phyloP scores from a whole-genome alignment of 306 rosid genomes.

The Abrus precatorius region DNA sequence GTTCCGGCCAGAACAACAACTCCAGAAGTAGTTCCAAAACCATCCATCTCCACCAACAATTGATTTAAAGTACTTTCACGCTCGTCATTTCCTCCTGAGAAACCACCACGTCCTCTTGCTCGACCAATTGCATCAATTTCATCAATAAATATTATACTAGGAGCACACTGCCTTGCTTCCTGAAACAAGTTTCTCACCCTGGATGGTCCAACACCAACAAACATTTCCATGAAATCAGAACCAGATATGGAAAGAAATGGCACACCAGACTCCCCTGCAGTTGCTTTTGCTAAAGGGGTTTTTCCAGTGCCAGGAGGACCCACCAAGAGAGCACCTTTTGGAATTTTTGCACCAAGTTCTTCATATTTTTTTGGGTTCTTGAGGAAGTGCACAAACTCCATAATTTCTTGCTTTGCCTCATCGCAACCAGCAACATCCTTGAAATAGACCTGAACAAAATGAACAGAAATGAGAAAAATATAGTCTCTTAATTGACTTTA shows the following conservation, averaged over 20 bases:
- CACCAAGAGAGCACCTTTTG: slow-evolving; percentile 94
- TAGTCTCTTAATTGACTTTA: slow-evolving; percentile 1
- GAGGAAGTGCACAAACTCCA: slow-evolving; percentile 98
- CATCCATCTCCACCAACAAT: slow-evolving; percentile 98
- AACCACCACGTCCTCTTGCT: slow-evolving; percentile 96
- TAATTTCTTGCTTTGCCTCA: slow-evolving; percentile 95
- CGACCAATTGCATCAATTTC: slow-evolving; percentile 99
- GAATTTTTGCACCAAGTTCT: slow-evolving; percentile 95
- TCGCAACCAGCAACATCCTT: slow-evolving; percentile 99
- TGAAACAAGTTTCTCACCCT: slow-evolving; percentile 96
- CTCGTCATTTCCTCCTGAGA: slow-evolving; percentile 89
- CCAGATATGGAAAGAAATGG: slow-evolving; percentile 96
- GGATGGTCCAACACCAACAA: slow-evolving; percentile 98
- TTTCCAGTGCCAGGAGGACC: slow-evolving; percentile 99
- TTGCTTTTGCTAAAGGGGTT: slow-evolving; percentile 96
- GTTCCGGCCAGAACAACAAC: slow-evolving; percentile 99
- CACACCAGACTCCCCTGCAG: slow-evolving; percentile 97
- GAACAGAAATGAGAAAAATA: neutral
- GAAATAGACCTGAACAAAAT: slow-evolving; percentile 70
- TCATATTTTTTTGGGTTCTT: slow-evolving; percentile 94
- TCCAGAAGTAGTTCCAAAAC: slow-evolving; percentile 94
- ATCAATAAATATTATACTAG: slow-evolving; percentile 93
- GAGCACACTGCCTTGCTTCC: slow-evolving; percentile 96
- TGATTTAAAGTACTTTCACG: slow-evolving; percentile 98
- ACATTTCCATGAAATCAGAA: slow-evolving; percentile 97